phyloP scores from a whole-genome alignment of 768 basidiomycete species.

The Trametes maxima region DNA sequence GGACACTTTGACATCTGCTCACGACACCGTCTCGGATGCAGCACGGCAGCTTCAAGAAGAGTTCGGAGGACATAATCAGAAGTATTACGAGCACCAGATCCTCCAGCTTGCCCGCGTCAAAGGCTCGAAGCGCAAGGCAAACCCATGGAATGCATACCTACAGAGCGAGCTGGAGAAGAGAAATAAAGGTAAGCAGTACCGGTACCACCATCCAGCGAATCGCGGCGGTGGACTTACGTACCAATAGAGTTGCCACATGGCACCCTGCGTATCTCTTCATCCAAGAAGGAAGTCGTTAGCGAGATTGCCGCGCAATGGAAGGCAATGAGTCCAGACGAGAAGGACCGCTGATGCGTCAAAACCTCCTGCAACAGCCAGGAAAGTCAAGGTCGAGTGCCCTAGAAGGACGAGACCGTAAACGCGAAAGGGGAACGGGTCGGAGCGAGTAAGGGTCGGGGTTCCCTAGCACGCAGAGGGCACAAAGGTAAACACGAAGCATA shows the following conservation, averaged over 20 bases:
- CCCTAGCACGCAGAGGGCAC: too few relatives aligned
- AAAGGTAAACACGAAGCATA: too few relatives aligned
- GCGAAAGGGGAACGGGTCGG: too few relatives aligned
- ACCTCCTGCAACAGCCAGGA: too few relatives aligned
- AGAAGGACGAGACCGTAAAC: too few relatives aligned
- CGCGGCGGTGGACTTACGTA: not conserved
- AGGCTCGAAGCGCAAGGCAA: not conserved
- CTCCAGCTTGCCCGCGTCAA: not conserved
- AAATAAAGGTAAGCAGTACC: not conserved
- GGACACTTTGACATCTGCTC: not conserved
- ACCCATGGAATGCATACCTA: conserved; percentile 11
- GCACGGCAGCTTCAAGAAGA: not conserved
- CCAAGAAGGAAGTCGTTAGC: not conserved
- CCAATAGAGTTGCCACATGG: not conserved
- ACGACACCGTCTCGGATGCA: not conserved
- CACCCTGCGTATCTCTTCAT: not conserved
- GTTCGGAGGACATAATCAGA: not conserved
- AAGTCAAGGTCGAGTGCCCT: too few relatives aligned
- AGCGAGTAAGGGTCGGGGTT: too few relatives aligned
- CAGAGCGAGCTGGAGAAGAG: not conserved
- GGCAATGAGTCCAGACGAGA: too few relatives aligned
- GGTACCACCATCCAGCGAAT: not conserved
- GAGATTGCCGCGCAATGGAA: too few relatives aligned
- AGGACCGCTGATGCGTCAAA: too few relatives aligned
- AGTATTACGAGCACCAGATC: conserved; percentile 1